These are phyloP conservation scores for Penicillium antarcticum DNA, from an alignment of 495 filamentous ascomycete genomes.

Conservation along the genomic window DNA sequence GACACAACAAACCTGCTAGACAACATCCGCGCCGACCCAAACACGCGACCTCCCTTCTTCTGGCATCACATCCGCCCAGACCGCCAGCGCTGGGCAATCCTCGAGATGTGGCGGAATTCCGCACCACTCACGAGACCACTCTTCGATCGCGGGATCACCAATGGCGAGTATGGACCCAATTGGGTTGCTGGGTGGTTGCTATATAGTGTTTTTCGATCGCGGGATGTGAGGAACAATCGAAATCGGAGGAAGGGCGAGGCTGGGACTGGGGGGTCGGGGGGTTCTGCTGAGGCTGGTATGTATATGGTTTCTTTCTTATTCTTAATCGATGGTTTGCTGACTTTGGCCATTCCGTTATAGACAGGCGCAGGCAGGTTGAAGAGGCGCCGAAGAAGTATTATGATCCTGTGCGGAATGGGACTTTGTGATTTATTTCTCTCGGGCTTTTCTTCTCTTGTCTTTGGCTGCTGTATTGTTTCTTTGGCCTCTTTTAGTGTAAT, in stretches of 20 bases:
- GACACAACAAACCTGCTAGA: slow-evolving; percentile 41
- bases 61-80: slow-evolving; percentile 46
- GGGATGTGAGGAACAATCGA: slow-evolving; percentile 54
- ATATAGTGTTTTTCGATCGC: slow-evolving; percentile 57
- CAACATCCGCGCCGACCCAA: slow-evolving; percentile 30
- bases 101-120: slow-evolving; percentile 37
- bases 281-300: slow-evolving; percentile 25
- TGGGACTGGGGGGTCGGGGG: neutral
- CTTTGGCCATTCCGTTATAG: slow-evolving; percentile 11
- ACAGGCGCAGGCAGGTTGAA: slow-evolving; percentile 23
- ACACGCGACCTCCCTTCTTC: slow-evolving; percentile 40
- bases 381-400: slow-evolving; percentile 38
- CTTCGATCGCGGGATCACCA: slow-evolving; percentile 38
- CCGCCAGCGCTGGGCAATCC: slow-evolving; percentile 37
- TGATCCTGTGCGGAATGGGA: slow-evolving; percentile 45
- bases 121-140: slow-evolving; percentile 31
- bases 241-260: slow-evolving; percentile 41
- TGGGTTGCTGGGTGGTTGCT: slow-evolving; percentile 58
- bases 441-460: neutral
- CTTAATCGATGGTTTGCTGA: neutral
- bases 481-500: too few species aligned
- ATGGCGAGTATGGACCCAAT: slow-evolving; percentile 48
- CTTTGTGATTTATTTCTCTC: slow-evolving; percentile 13
- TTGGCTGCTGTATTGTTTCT: neutral
- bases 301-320: neutral